Evolutionary conservation across 768 basidiomycete species (phyloP).

Genomic region (Termitomyces sp.): DNA sequence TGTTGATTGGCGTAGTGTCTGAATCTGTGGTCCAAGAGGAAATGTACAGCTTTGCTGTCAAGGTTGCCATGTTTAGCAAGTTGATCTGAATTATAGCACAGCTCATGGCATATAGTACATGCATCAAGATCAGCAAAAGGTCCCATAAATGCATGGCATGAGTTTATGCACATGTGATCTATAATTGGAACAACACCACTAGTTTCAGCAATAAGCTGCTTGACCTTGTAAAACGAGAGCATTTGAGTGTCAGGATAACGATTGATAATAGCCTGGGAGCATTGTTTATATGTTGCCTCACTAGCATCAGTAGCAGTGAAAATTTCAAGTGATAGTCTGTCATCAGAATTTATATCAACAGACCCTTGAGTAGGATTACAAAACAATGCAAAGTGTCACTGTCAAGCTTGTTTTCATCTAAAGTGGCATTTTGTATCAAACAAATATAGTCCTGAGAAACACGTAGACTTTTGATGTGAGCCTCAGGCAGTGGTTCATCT

Average conservation of each 20-base stretch:
- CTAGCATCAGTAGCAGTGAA: too few species aligned
- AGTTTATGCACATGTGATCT: slow-evolving; percentile 24
- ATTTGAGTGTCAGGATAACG: neutral
- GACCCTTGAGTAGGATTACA: neutral
- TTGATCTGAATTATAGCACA: too few species aligned
- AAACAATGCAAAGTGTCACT: neutral
- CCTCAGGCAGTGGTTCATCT: neutral
- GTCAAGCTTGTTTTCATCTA: slow-evolving; percentile 10
- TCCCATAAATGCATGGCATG: too few species aligned
- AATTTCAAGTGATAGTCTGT: neutral
- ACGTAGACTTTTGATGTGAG: neutral
- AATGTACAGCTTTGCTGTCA: too few species aligned
- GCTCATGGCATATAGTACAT: too few species aligned
- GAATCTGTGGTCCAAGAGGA: too few species aligned
- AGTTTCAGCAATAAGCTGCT: slow-evolving; percentile 7
- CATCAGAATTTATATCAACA: neutral
- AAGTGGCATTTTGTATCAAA: slow-evolving; percentile 8
- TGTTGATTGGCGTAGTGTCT: too few species aligned
- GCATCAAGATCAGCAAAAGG: too few species aligned
- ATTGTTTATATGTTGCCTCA: too few species aligned
- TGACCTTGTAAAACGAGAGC: slow-evolving; percentile 6
- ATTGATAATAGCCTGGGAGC: too few species aligned
- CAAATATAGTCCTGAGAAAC: slow-evolving; percentile 10
- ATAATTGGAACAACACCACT: slow-evolving; percentile 12
- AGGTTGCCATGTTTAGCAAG: too few species aligned